Evolutionary conservation across 2,329 filamentous ascomycete genomes (phyloP).

Genomic region (Paradendryphiella salina): DNA sequence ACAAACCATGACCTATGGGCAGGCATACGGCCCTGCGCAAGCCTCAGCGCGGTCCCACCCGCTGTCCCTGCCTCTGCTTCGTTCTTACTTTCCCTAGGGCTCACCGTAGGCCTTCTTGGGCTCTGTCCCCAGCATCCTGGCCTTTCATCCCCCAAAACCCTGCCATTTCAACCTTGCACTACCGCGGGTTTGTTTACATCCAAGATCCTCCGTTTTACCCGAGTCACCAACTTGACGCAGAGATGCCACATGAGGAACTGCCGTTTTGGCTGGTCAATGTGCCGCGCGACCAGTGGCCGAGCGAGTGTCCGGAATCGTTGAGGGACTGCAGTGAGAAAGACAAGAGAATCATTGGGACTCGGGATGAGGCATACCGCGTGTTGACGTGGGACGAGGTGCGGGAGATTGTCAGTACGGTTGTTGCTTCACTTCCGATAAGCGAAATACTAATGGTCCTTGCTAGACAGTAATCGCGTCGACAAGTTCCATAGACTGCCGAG

Average conservation of each 20-base stretch:
- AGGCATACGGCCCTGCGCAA: conserved; percentile 1
- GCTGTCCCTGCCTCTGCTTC: conserved; percentile 9
- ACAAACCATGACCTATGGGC: conserved; percentile 9
- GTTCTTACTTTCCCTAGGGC: conserved; percentile 8
- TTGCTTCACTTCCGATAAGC: not conserved
- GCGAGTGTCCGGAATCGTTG: conserved; percentile 73
- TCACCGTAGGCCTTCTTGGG: conserved; percentile 8
- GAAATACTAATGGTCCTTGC: conserved; percentile 8
- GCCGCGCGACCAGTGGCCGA: conserved; percentile 62
- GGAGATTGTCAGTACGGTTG: conserved; percentile 54
- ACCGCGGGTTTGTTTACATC: not conserved
- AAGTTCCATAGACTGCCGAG: conserved; percentile 76
- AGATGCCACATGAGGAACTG: conserved; percentile 28
- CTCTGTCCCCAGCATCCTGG: conserved; percentile 15
- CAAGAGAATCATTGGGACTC: conserved; percentile 67
- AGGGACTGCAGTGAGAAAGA: conserved; percentile 68
- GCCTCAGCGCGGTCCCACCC: conserved; percentile 17
- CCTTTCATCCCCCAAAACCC: conserved; percentile 5
- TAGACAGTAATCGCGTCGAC: conserved; percentile 69
- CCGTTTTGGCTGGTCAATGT: conserved; percentile 88
- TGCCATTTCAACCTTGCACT: conserved; percentile 8
- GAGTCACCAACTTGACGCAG: not conserved
- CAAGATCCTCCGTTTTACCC: not conserved
- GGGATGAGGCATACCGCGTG: conserved; percentile 65
- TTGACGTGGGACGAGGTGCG: conserved; percentile 72